phyloP scores from a whole-genome alignment of 2,329 filamentous ascomycete species.

The Elsinoe ampelina region DNA sequence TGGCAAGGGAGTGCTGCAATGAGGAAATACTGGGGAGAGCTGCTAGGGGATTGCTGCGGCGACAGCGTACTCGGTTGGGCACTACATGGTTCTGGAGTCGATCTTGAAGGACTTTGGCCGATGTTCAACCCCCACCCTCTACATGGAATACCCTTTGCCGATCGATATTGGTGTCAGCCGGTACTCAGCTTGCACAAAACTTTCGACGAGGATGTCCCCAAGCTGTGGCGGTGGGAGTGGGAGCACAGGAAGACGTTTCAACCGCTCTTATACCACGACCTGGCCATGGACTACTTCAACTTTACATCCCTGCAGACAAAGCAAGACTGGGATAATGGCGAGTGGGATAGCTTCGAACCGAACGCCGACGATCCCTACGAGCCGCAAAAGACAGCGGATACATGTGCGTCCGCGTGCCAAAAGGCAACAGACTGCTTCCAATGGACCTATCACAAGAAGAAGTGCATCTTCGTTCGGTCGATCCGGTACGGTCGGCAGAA shows the following conservation, averaged over 20 bases:
- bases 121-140: constrained; percentile 42
- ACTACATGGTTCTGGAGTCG: constrained; percentile 34
- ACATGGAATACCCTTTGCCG: constrained; percentile 40
- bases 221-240: constrained; percentile 41
- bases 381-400: constrained; percentile 26
- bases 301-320: constrained; percentile 19
- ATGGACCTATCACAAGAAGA: constrained; percentile 24
- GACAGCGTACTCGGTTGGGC: constrained; percentile 42
- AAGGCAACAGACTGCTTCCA: constrained; percentile 28
- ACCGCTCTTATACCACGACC: constrained; percentile 23
- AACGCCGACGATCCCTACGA: constrained; percentile 22
- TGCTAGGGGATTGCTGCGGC: constrained; percentile 42
- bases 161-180: constrained; percentile 44
- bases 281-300: constrained; percentile 24
- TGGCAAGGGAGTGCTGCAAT: constrained; percentile 31
- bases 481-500: constrained; percentile 31
- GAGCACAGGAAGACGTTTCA: constrained; percentile 24
- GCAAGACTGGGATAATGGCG: constrained; percentile 30
- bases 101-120: constrained; percentile 40
- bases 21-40: constrained; percentile 30
- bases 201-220: constrained; percentile 39
- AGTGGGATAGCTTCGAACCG: constrained; percentile 25
- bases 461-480: constrained; percentile 23
- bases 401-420: constrained; percentile 40
- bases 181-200: constrained; percentile 43